These are phyloP conservation scores for Ambispora gerdemannii DNA, from an alignment of 192 early-diverging fungal species.

Conservation along the genomic window DNA sequence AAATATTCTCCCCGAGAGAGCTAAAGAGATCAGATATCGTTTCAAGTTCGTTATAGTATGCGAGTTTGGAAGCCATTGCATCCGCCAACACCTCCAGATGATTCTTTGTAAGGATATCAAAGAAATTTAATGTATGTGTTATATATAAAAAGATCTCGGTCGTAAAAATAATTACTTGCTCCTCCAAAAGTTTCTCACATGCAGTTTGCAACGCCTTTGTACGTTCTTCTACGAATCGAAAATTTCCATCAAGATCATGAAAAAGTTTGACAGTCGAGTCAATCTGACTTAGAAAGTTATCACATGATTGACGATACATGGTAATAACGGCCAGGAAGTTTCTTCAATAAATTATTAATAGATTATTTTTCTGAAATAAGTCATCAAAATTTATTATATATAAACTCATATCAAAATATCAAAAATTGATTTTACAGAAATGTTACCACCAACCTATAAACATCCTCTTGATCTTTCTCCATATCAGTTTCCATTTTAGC, in stretches of 20 bases:
- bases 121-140: no score
- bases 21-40: constrained; percentile 74
- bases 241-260: constrained; percentile 61
- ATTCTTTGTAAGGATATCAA: constrained; percentile 45
- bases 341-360: constrained; percentile 35
- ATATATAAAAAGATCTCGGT: no score
- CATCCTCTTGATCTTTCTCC: constrained; percentile 84
- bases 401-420: not conserved
- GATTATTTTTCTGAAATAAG: not conserved
- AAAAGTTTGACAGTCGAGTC: constrained; percentile 57
- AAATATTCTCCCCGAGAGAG: constrained; percentile 81
- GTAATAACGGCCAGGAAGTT: constrained; percentile 58
- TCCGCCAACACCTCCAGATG: constrained; percentile 58
- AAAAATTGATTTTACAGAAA: not conserved
- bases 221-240: constrained; percentile 73
- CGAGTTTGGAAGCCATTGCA: constrained; percentile 57
- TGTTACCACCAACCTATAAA: constrained; percentile 59
- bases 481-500: constrained; percentile 72
- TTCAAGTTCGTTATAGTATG: constrained; percentile 85
- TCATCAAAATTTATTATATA: not conserved
- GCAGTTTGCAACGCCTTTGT: constrained; percentile 75
- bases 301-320: constrained; percentile 60
- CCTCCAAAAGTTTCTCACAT: constrained; percentile 73
- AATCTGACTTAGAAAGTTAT: constrained; percentile 62
- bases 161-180: constrained; percentile 47